A percentile compares a stretch with the other conserved stretches of the same genome.
These are phyloP conservation scores for Ilyonectria robusta DNA, from an alignment of 2,329 filamentous ascomycete species.

Conservation along the genomic window DNA sequence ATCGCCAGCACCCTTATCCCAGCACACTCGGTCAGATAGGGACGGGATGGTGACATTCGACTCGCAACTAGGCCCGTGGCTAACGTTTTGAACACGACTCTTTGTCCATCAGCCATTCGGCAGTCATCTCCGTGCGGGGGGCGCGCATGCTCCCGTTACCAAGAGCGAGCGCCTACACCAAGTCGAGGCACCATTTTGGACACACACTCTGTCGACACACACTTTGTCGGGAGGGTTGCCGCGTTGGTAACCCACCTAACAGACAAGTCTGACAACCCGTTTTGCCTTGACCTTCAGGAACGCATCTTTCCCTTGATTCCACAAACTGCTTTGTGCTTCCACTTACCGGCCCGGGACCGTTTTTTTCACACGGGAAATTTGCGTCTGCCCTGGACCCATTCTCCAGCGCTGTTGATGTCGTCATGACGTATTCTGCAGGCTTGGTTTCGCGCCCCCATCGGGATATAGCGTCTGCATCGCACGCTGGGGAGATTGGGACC, in stretches of 20 bases:
- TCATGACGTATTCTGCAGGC: conserved; percentile 41
- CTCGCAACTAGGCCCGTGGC: conserved; percentile 23
- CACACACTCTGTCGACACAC: conserved; percentile 19
- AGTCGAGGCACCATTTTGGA: conserved; percentile 16
- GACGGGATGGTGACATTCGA: conserved; percentile 28
- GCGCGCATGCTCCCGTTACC: conserved; percentile 24
- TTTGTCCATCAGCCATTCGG: conserved; percentile 25
- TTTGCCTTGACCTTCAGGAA: background rate
- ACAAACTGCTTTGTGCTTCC: conserved; percentile 4
- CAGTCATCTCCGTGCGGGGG: conserved; percentile 28
- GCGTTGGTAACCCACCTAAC: background rate
- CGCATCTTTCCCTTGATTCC: background rate
- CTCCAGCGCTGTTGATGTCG: conserved; percentile 14
- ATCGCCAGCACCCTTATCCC: conserved; percentile 36
- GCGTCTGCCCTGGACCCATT: conserved; percentile 3
- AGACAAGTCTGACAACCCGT: background rate
- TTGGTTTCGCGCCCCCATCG: conserved; percentile 33
- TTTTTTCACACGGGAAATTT: background rate
- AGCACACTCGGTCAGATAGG: conserved; percentile 46
- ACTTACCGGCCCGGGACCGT: conserved; percentile 14
- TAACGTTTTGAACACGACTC: conserved; percentile 17
- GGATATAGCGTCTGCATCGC: conserved; percentile 40
- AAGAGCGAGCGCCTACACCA: conserved; percentile 5
- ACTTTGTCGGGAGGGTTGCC: conserved; percentile 31
- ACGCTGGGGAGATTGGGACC: conserved; percentile 18